A percentile compares a stretch with the other conserved stretches of the same genome.
Conservation (phyloP, 805 yeast genomes). For the Cyberlindnera euphorbiiphila region DNA sequence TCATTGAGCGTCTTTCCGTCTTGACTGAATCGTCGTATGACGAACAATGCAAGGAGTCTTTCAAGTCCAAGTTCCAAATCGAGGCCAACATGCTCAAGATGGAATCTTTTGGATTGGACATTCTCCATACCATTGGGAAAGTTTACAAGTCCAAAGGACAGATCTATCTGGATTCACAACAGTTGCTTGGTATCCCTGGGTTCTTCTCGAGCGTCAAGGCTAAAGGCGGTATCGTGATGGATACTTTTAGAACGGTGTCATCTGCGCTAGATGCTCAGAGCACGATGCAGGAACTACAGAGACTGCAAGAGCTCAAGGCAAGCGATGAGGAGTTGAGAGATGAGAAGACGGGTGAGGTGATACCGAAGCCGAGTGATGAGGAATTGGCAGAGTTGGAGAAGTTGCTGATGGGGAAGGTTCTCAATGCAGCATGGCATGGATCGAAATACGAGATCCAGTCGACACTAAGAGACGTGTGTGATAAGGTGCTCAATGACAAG, state of each 20-base stretch:
- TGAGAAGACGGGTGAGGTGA: slow-evolving; percentile 44
- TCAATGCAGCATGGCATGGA: slow-evolving; percentile 84
- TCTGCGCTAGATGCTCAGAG: slow-evolving; percentile 76
- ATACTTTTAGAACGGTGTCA: slow-evolving; percentile 65
- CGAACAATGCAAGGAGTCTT: slow-evolving; percentile 57
- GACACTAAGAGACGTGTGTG: slow-evolving; percentile 69
- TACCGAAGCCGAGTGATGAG: slow-evolving; percentile 57
- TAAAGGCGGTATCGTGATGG: slow-evolving; percentile 68
- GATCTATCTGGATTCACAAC: slow-evolving; percentile 62
- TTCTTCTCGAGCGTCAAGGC: slow-evolving; percentile 67
- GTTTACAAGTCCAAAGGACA: slow-evolving; percentile 63
- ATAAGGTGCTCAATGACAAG: slow-evolving; percentile 56
- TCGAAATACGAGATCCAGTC: slow-evolving; percentile 75
- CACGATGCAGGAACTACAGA: slow-evolving; percentile 69
- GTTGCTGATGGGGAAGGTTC: slow-evolving; percentile 69
- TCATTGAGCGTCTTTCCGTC: slow-evolving; percentile 50
- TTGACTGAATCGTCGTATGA: slow-evolving; percentile 62
- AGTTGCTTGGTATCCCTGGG: slow-evolving; percentile 66
- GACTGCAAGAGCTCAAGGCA: slow-evolving; percentile 53
- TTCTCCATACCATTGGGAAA: slow-evolving; percentile 70
- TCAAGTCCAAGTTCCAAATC: slow-evolving; percentile 59
- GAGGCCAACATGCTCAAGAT: slow-evolving; percentile 82
- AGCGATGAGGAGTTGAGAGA: slow-evolving; percentile 39
- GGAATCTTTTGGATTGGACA: slow-evolving; percentile 84
- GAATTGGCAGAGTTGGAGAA: slow-evolving; percentile 71